These are phyloP conservation scores for Malus hybrid DNA, from an alignment of 331 rosid genomes.

Conservation along the genomic window DNA sequence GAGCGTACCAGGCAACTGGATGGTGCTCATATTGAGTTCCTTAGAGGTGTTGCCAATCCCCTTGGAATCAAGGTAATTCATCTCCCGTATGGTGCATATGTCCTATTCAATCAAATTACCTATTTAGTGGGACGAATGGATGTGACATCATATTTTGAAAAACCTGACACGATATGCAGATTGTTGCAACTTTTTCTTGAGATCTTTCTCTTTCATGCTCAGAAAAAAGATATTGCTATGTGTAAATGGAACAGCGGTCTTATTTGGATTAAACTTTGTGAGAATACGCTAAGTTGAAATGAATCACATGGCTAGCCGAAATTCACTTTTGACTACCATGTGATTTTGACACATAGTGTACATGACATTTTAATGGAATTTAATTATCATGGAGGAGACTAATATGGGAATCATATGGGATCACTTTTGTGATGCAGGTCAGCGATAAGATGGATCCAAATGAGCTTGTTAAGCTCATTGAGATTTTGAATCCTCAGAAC, in stretches of 20 bases:
- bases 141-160: background rate
- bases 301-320: background rate
- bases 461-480: slow-evolving; percentile 81
- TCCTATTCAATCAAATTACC: background rate
- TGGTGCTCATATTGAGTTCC: slow-evolving; percentile 94
- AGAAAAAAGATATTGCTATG: background rate
- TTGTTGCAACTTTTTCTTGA: background rate
- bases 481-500: slow-evolving; percentile 89
- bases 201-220: background rate
- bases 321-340: background rate
- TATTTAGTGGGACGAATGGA: background rate
- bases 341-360: background rate
- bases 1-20: slow-evolving; percentile 94
- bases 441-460: slow-evolving; percentile 96
- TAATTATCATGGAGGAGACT: slow-evolving; percentile 4
- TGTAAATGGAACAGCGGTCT: background rate
- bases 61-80: slow-evolving; percentile 79
- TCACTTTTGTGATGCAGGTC: slow-evolving; percentile 41
- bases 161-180: too few relatives aligned
- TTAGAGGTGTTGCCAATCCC: slow-evolving; percentile 94
- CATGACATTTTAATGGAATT: background rate
- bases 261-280: background rate
- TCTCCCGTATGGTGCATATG: background rate
- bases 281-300: background rate
- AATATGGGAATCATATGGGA: background rate